A percentile compares a stretch with the other conserved stretches of the same genome.
These are phyloP conservation scores for Colletotrichum tamarilloi DNA, from an alignment of 2,329 filamentous ascomycete genomes.

Conservation along the genomic window DNA sequence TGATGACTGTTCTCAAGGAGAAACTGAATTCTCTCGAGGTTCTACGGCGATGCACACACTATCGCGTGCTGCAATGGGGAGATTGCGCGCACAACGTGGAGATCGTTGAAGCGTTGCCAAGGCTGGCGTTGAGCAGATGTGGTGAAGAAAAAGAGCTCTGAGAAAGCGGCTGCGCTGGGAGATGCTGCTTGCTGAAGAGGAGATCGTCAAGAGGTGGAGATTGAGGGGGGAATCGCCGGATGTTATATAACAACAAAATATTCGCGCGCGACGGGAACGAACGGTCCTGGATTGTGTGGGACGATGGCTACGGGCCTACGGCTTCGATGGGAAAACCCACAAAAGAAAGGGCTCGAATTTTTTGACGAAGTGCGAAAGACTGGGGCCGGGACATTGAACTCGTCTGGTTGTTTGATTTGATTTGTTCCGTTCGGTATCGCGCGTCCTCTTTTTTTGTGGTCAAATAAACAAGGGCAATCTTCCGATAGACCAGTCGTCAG, in stretches of 20 bases:
- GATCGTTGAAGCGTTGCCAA: neutral
- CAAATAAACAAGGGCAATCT: neutral
- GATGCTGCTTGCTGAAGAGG: neutral
- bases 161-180: neutral
- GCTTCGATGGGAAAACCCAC: conserved; percentile 12
- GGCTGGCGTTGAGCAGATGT: neutral
- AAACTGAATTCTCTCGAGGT: neutral
- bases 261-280: neutral
- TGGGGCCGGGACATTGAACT: conserved; percentile 13
- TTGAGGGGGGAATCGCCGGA: neutral
- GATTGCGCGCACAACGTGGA: neutral
- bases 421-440: conserved; percentile 9
- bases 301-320: neutral
- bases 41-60: neutral
- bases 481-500: neutral
- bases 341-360: conserved; percentile 35
- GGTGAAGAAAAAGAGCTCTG: neutral
- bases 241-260: conserved; percentile 10
- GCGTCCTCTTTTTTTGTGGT: neutral
- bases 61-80: neutral
- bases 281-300: conserved; percentile 20
- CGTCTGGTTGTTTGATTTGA: conserved; percentile 8
- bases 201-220: neutral
- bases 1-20: neutral
- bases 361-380: conserved; percentile 34